Conservation (phyloP, 345 rosid species). For the Populus alba region DNA sequence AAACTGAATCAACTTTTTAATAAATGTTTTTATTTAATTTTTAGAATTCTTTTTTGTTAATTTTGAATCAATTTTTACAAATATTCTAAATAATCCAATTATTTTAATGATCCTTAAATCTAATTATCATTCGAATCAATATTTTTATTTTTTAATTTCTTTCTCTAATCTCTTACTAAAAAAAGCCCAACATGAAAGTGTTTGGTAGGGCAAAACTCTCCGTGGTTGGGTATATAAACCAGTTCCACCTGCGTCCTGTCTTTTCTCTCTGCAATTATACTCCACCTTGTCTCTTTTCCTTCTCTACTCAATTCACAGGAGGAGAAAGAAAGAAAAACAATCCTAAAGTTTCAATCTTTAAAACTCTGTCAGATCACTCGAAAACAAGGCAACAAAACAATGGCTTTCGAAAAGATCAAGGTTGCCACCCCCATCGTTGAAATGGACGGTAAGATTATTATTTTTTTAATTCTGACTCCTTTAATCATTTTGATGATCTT, state of each 20-base stretch:
- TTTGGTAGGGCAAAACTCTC: neutral
- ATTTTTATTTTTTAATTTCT: too few species aligned
- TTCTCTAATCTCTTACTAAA: too few species aligned
- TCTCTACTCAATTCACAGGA: neutral
- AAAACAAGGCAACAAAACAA: constrained; percentile 7
- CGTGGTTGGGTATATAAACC: neutral
- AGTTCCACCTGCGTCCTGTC: neutral
- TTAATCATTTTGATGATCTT: neutral
- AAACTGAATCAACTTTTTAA: too few species aligned
- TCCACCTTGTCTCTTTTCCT: neutral
- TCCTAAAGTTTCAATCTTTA: neutral
- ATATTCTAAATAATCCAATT: too few species aligned
- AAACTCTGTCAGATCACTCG: neutral
- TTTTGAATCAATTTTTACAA: too few species aligned
- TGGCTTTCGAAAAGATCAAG: constrained; percentile 89
- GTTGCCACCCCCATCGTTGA: constrained; percentile 92
- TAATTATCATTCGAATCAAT: too few species aligned
- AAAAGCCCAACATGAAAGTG: neutral
- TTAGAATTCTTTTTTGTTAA: too few species aligned
- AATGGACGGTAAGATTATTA: constrained; percentile 71
- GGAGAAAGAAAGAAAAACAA: neutral
- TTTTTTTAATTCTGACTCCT: neutral
- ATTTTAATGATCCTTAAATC: too few species aligned
- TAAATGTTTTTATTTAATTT: too few species aligned
- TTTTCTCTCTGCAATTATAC: neutral